Evolutionary conservation across 192 early-diverging fungal species (phyloP).

Genomic region (Umbelopsis sp.): DNA sequence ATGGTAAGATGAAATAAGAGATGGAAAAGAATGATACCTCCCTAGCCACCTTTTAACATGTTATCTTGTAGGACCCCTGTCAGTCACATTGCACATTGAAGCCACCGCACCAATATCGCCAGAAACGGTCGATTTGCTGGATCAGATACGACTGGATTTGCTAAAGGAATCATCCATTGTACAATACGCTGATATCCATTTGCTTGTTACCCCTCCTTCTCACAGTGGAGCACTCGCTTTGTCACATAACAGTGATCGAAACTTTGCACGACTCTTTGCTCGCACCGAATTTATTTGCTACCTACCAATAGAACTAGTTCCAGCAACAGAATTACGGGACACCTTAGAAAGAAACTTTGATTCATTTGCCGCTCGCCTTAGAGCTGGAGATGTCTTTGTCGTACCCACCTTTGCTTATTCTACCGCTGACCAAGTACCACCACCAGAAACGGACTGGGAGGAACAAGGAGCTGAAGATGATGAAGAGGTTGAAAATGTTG

Average conservation of each 20-base stretch:
- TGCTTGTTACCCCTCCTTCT: background rate
- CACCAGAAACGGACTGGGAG: background rate
- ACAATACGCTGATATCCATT: conserved; percentile 14
- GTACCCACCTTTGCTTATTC: conserved; percentile 54
- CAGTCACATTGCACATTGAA: conserved; percentile 47
- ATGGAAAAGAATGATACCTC: background rate
- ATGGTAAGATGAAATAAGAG: conserved; percentile 36
- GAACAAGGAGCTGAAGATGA: conserved; percentile 6
- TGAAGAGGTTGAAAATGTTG: background rate
- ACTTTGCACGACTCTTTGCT: conserved; percentile 54
- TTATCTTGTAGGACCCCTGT: conserved; percentile 46
- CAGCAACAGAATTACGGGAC: conserved; percentile 35
- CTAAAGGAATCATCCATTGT: conserved; percentile 1
- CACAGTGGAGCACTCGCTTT: background rate
- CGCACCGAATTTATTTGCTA: conserved; percentile 52
- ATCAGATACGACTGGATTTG: background rate
- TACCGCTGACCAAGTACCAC: background rate
- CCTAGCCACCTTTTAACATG: background rate
- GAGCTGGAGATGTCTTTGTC: conserved; percentile 50
- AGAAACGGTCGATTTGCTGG: conserved; percentile 12
- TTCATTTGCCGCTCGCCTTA: conserved; percentile 37
- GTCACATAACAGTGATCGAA: conserved; percentile 49
- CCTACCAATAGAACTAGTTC: conserved; percentile 41
- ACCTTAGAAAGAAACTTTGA: conserved; percentile 43
- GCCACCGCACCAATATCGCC: background rate